Conservation (phyloP, 2,329 filamentous ascomycete genomes). For the Allantophomopsis cytisporea region DNA sequence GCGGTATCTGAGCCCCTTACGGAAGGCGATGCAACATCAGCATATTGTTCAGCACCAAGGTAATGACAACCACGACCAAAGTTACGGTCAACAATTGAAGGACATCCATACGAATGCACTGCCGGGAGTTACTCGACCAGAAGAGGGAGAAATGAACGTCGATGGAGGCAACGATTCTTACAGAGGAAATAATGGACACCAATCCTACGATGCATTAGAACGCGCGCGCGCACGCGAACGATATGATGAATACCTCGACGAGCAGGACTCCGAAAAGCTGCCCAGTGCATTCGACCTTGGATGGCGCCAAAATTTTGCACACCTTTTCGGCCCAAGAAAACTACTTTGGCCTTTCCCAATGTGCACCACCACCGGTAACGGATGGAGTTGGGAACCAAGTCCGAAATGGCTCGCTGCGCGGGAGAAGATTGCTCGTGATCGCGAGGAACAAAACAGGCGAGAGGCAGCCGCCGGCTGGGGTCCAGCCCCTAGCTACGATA, state of each 20-base stretch:
- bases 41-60: constrained; percentile 34
- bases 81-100: constrained; percentile 58
- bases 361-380: constrained; percentile 77
- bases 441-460: constrained; percentile 44
- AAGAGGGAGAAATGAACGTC: constrained; percentile 56
- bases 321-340: constrained; percentile 67
- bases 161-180: too few species aligned
- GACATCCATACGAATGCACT: constrained; percentile 69
- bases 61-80: constrained; percentile 29
- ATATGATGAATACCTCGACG: constrained; percentile 75
- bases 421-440: constrained; percentile 43
- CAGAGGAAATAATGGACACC: constrained; percentile 15
- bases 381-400: constrained; percentile 88
- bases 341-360: constrained; percentile 70
- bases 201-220: constrained; percentile 38
- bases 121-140: constrained; percentile 65
- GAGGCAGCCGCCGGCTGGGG: constrained; percentile 61
- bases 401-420: constrained; percentile 62
- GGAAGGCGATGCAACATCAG: constrained; percentile 54
- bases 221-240: constrained; percentile 49
- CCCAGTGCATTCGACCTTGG: constrained; percentile 92
- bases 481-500: not conserved
- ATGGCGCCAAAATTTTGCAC: constrained; percentile 61
- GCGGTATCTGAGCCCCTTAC: constrained; percentile 73
- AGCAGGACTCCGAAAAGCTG: constrained; percentile 74